Conservation (phyloP, 768 basidiomycete species). For the Boletus rufocinnamomeus region DNA sequence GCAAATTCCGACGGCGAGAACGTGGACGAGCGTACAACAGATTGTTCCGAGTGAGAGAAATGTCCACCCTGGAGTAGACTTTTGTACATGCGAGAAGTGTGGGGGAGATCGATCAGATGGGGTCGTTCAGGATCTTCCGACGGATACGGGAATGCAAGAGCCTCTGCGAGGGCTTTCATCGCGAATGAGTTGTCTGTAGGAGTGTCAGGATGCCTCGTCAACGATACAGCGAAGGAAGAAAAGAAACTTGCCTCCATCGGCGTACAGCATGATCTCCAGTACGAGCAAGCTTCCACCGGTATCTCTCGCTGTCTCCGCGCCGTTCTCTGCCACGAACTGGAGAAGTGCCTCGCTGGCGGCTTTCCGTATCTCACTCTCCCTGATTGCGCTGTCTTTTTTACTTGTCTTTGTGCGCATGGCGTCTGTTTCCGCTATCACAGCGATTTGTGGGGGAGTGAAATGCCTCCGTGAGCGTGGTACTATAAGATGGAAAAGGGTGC, state of each 20-base stretch:
- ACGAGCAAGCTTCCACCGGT: constrained; percentile 79
- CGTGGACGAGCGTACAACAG: constrained; percentile 50
- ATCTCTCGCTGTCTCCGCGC: constrained; percentile 64
- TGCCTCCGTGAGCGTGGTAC: constrained; percentile 82
- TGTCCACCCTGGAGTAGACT: constrained; percentile 90
- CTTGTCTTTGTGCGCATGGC: constrained; percentile 67
- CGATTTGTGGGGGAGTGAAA: constrained; percentile 82
- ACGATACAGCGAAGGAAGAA: constrained; percentile 11
- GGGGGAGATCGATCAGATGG: constrained; percentile 80
- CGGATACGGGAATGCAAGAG: constrained; percentile 59
- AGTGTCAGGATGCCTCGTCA: not conserved
- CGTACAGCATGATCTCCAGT: constrained; percentile 79
- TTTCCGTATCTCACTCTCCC: constrained; percentile 69
- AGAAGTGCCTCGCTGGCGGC: constrained; percentile 76
- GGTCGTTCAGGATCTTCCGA: constrained; percentile 47
- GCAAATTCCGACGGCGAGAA: constrained; percentile 69
- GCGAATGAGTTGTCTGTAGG: constrained; percentile 68
- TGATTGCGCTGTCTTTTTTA: constrained; percentile 70
- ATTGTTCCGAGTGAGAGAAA: constrained; percentile 62
- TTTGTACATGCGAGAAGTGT: constrained; percentile 84
- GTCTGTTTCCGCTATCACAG: constrained; percentile 74
- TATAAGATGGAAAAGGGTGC: constrained; percentile 80
- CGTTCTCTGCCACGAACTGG: constrained; percentile 66
- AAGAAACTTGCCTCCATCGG: constrained; percentile 65
- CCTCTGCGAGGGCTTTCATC: constrained; percentile 57